Conservation (phyloP, 768 basidiomycete species). For the Pholiota conissans region DNA sequence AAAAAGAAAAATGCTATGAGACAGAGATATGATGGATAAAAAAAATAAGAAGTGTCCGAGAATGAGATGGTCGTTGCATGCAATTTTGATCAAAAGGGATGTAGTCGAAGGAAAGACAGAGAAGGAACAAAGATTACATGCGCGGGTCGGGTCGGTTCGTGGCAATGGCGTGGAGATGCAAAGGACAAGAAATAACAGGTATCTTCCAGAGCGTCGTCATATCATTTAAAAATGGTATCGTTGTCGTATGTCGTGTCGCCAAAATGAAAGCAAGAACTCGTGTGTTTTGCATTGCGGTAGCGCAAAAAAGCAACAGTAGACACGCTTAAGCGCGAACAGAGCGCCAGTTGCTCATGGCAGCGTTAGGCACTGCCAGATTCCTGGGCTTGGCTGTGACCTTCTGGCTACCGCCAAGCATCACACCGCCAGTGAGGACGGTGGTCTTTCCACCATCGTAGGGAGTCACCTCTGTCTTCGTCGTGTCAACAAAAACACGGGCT, state of each 20-base stretch:
- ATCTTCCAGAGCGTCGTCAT: conserved; percentile 18
- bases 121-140: conserved; percentile 8
- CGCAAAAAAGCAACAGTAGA: conserved; percentile 10
- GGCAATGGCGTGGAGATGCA: conserved; percentile 14
- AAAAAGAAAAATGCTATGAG: background rate
- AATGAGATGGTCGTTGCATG: conserved; percentile 10
- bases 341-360: conserved; percentile 52
- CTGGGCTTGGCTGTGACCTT: conserved; percentile 29
- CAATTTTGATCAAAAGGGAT: conserved; percentile 13
- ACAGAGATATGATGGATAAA: conserved; percentile 5
- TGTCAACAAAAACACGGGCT: conserved; percentile 72
- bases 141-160: conserved; percentile 13
- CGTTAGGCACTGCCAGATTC: conserved; percentile 26
- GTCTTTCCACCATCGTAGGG: conserved; percentile 89
- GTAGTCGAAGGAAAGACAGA: conserved; percentile 3
- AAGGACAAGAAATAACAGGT: conserved; percentile 12
- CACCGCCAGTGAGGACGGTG: conserved; percentile 83
- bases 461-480: conserved; percentile 74
- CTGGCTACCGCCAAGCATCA: conserved; percentile 72
- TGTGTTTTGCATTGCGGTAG: background rate
- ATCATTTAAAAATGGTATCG: conserved; percentile 20
- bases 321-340: conserved; percentile 44
- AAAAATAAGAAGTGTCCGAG: conserved; percentile 2
- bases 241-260: conserved; percentile 18
- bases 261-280: background rate